Evolutionary conservation across 768 basidiomycete species (phyloP).

Genomic region (Tricholoma sp.): DNA sequence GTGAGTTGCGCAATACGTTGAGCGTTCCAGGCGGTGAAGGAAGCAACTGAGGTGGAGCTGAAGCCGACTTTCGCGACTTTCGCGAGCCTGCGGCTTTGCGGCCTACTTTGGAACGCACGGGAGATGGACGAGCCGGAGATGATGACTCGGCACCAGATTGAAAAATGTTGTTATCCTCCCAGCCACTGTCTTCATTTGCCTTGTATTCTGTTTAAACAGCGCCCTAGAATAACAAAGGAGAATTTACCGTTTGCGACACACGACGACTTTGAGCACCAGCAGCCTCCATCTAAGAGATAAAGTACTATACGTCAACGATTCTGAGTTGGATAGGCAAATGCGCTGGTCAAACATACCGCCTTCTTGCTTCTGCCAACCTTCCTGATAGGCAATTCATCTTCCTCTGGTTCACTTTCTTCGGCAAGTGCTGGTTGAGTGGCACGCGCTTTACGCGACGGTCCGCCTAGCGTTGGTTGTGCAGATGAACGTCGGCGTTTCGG

Average conservation of each 20-base stretch:
- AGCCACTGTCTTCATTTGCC: conserved; percentile 66
- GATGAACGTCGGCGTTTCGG: conserved; percentile 79
- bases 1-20: conserved; percentile 19
- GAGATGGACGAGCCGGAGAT: conserved; percentile 65
- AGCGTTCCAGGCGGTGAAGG: conserved; percentile 36
- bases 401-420: conserved; percentile 79
- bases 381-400: conserved; percentile 50
- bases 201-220: conserved; percentile 4
- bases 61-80: conserved; percentile 65
- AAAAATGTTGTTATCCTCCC: conserved; percentile 90
- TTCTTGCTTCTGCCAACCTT: conserved; percentile 61
- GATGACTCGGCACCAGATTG: conserved; percentile 90
- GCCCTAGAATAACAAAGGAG: conserved; percentile 4
- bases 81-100: conserved; percentile 35
- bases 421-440: conserved; percentile 40
- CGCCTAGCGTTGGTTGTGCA: conserved; percentile 65
- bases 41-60: conserved; percentile 58
- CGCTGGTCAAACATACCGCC: conserved; percentile 32
- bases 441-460: conserved; percentile 32
- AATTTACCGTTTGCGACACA: conserved; percentile 41
- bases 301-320: not conserved
- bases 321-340: not conserved
- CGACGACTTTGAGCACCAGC: conserved; percentile 51
- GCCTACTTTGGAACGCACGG: conserved; percentile 37
- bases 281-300: conserved; percentile 34